phyloP scores from a whole-genome alignment of 2,329 filamentous ascomycete species.

The Fusarium duplospermum region DNA sequence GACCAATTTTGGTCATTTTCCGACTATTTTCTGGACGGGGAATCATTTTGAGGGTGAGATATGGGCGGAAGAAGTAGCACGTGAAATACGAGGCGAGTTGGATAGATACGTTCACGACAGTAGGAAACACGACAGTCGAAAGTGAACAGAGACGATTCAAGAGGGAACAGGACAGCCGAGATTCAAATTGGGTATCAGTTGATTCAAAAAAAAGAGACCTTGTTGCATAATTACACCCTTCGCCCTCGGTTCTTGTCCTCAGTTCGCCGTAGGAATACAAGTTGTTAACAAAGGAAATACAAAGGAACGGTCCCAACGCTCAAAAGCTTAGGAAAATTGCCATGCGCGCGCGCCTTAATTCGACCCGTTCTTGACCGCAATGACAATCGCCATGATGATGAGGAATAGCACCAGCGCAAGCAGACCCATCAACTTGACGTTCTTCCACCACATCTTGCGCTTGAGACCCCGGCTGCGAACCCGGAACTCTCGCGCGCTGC shows the following conservation, averaged over 20 bases:
- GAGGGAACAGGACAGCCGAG: not conserved
- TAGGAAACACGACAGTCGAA: not conserved
- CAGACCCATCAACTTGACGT: constrained; percentile 91
- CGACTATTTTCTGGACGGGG: not conserved
- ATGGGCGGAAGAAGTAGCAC: not conserved
- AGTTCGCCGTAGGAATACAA: constrained; percentile 40
- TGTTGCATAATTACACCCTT: constrained; percentile 43
- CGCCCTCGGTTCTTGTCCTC: constrained; percentile 31
- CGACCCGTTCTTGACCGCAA: constrained; percentile 61
- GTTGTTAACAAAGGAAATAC: constrained; percentile 19
- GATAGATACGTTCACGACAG: constrained; percentile 8
- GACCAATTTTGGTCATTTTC: not conserved
- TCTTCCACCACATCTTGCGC: constrained; percentile 99
- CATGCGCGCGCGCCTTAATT: not conserved
- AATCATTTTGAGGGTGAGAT: not conserved
- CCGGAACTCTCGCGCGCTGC: constrained; percentile 89
- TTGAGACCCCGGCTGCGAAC: constrained; percentile 87
- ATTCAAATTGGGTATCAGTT: constrained; percentile 37
- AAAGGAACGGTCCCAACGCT: constrained; percentile 31
- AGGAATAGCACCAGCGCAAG: constrained; percentile 74
- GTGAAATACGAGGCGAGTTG: not conserved
- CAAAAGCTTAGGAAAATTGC: not conserved
- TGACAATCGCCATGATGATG: constrained; percentile 66
- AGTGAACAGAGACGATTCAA: not conserved
- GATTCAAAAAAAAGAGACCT: constrained; percentile 35